Evolutionary conservation across 1,284 basidiomycete genomes (phyloP).

Genomic region (Ganoderma boninense): DNA sequence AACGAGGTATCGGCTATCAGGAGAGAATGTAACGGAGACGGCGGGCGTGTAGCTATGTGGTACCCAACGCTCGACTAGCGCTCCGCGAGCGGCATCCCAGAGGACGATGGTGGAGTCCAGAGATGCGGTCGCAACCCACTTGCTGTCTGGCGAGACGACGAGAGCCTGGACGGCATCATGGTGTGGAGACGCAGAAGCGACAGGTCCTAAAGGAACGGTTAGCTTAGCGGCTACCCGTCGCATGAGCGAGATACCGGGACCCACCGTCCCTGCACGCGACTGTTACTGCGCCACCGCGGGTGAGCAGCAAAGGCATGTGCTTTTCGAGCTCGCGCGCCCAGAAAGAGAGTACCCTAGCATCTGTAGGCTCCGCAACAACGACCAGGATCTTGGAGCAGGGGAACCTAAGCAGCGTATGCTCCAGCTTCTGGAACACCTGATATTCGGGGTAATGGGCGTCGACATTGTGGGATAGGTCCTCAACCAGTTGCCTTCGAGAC

Average conservation of each 20-base stretch:
- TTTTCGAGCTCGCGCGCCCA: not conserved
- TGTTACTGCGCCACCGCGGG: not conserved
- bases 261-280: not conserved
- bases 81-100: not conserved
- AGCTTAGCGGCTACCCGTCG: not conserved
- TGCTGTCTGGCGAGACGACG: not conserved
- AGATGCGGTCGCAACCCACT: not conserved
- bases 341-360: not conserved
- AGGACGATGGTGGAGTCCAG: not conserved
- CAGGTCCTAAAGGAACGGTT: not conserved
- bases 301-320: not conserved
- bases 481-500: not conserved
- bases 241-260: not conserved
- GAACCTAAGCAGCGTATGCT: not conserved
- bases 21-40: not conserved
- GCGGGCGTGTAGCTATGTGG: not conserved
- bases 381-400: not conserved
- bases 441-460: not conserved
- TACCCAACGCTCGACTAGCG: not conserved
- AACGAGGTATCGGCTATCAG: not conserved
- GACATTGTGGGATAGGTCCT: not conserved
- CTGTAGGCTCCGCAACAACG: not conserved
- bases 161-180: not conserved
- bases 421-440: not conserved
- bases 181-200: not conserved